Evolutionary conservation across 1,284 basidiomycete species (phyloP), one percentile per base, ranked within the genome.

Genomic region (Ustilago crameri): DNA sequence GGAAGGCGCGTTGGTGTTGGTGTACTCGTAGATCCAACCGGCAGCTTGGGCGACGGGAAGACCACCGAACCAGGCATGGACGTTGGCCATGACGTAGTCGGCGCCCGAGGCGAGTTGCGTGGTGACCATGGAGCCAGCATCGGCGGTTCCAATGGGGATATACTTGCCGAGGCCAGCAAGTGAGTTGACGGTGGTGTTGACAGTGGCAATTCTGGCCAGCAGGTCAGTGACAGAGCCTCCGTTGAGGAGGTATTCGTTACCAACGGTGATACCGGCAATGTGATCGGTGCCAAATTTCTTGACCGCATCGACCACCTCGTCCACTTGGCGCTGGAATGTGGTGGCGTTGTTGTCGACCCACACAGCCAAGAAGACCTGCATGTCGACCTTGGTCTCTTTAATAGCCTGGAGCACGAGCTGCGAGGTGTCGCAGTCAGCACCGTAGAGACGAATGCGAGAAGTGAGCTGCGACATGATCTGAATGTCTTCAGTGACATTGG

Each of bases 281-380:
- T 94, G 85, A 65, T 89, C 88, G 1, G 88, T 87, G 35, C 95
- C 95, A 83, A 91, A 97, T 3, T 87, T 90, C 78, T 90, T 83
- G 65, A 98, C 85, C 17, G 90, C 91, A 10, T 86, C 84, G 62
- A 89, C 85, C 65, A 95, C 88, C 34, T 86, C 85, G 61, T 87
- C 86, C 37, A 89, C 87, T 84, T 98, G 95, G 45, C 90, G 87
- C 1, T 84, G 72, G 82, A 93, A 96, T 2, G 90, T 89, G 0
- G 86, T 85, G 26, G 87, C 85, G 62, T 90, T 88, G 68, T 90
- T 89, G 51, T 86, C 88, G 18, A 84, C 90, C 75, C 81, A 97
- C 77, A 92, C 92, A 27, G 90, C 95, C n/a, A 93, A 86, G 84
- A 87, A 96, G 15, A 97, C 91, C 10, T 85, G 86, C 88, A 98